Conservation (phyloP, 2,329 filamentous ascomycete species). For the Dendrostoma leiphaemia region DNA sequence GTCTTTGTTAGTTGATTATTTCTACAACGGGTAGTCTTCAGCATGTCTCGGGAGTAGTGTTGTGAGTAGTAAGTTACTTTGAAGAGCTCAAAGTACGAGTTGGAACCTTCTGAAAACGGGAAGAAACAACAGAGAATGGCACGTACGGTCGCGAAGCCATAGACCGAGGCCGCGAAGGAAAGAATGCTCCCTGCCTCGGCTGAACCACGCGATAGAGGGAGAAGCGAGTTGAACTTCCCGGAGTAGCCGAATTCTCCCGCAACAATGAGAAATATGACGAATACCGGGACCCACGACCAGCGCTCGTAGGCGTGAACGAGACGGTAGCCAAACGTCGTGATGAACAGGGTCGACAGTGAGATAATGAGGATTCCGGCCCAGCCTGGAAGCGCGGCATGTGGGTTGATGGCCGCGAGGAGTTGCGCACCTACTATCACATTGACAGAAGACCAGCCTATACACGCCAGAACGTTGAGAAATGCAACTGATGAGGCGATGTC, state of each 20-base stretch:
- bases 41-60: no score
- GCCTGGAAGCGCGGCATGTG: slow-evolving; percentile 56
- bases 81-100: no score
- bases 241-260: slow-evolving; percentile 67
- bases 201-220: slow-evolving; percentile 57
- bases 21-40: no score
- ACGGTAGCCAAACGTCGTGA: slow-evolving; percentile 75
- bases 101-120: no score
- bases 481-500: slow-evolving; percentile 47
- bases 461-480: slow-evolving; percentile 68
- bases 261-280: slow-evolving; percentile 71
- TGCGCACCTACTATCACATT: slow-evolving; percentile 81
- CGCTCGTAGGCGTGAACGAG: slow-evolving; percentile 76
- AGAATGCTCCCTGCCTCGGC: slow-evolving; percentile 61
- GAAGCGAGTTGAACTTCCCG: slow-evolving; percentile 57
- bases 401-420: slow-evolving; percentile 71
- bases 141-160: slow-evolving; percentile 66
- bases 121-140: no score
- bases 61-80: no score
- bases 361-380: slow-evolving; percentile 75
- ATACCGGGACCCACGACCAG: slow-evolving; percentile 71
- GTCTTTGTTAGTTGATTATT: no score
- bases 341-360: slow-evolving; percentile 61
- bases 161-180: slow-evolving; percentile 65
- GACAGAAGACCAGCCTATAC: slow-evolving; percentile 72